Evolutionary conservation across 2,329 filamentous ascomycete species (phyloP).

Genomic region (Trichoderma sp.): DNA sequence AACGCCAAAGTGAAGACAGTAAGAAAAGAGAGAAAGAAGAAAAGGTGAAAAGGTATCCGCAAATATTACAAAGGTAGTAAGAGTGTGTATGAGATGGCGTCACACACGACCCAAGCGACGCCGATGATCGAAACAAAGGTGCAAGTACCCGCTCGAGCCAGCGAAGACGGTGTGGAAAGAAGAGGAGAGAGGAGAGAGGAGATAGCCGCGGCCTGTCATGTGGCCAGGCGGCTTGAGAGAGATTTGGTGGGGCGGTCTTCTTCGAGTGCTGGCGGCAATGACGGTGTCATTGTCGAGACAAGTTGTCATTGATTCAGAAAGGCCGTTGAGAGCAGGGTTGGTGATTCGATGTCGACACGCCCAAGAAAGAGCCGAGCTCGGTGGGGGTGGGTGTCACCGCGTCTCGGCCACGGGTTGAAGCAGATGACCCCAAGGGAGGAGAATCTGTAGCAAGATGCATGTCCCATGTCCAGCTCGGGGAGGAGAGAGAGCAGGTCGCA

Average conservation of each 20-base stretch:
- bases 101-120: constrained; percentile 15
- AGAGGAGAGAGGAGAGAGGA: constrained; percentile 10
- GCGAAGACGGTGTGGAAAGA: constrained; percentile 30
- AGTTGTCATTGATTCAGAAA: constrained; percentile 3
- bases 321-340: constrained; percentile 29
- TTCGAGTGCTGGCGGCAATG: constrained; percentile 10
- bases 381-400: constrained; percentile 13
- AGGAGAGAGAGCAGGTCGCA: constrained; percentile 17
- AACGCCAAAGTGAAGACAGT: constrained; percentile 22
- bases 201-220: constrained; percentile 30
- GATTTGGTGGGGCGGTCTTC: constrained; percentile 17
- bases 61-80: constrained; percentile 20
- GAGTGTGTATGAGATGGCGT: constrained; percentile 17
- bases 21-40: background rate
- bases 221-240: constrained; percentile 24
- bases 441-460: constrained; percentile 10
- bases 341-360: constrained; percentile 27
- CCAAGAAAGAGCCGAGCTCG: constrained; percentile 19
- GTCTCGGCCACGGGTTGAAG: constrained; percentile 17
- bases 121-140: constrained; percentile 15
- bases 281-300: constrained; percentile 14
- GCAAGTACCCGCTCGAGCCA: constrained; percentile 33
- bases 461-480: constrained; percentile 27
- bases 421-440: constrained; percentile 26
- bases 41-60: background rate